phyloP scores from a whole-genome alignment of 495 filamentous ascomycete genomes.

The Halenospora varia region DNA sequence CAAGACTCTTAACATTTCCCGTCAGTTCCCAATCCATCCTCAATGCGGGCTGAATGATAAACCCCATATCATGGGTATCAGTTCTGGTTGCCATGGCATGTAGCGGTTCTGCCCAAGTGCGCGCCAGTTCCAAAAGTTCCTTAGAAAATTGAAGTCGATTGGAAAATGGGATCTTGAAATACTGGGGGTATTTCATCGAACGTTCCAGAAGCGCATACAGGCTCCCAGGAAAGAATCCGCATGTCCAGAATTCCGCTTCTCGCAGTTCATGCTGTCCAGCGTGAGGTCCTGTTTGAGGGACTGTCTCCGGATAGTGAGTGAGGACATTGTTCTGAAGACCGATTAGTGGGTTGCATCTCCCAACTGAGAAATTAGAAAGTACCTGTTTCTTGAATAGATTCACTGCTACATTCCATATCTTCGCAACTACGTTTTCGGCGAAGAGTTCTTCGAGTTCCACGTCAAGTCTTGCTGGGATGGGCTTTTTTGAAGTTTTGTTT shows the following conservation, averaged over 20 bases:
- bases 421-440: constrained; percentile 27
- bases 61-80: constrained; percentile 42
- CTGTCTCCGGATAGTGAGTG: constrained; percentile 29
- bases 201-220: constrained; percentile 33
- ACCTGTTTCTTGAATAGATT: constrained; percentile 11
- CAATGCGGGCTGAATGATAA: constrained; percentile 40
- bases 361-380: background rate
- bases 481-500: too few relatives aligned
- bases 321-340: constrained; percentile 16
- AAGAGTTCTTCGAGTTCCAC: constrained; percentile 25
- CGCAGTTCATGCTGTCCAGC: constrained; percentile 28
- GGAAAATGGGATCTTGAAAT: background rate
- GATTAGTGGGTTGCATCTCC: background rate
- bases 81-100: constrained; percentile 31
- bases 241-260: constrained; percentile 41
- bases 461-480: too few relatives aligned
- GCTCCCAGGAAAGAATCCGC: constrained; percentile 39
- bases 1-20: constrained; percentile 27
- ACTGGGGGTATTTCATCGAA: constrained; percentile 26
- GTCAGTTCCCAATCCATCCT: constrained; percentile 36
- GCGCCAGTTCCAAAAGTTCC: constrained; percentile 31
- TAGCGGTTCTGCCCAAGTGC: constrained; percentile 33
- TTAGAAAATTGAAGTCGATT: constrained; percentile 1
- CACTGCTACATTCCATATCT: constrained; percentile 27
- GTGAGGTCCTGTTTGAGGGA: constrained; percentile 24